Percentiles rank a stretch among this genome's conserved stretches.
Conservation (phyloP, 352 stramenopile species). For the Blastocystis sp. region DNA sequence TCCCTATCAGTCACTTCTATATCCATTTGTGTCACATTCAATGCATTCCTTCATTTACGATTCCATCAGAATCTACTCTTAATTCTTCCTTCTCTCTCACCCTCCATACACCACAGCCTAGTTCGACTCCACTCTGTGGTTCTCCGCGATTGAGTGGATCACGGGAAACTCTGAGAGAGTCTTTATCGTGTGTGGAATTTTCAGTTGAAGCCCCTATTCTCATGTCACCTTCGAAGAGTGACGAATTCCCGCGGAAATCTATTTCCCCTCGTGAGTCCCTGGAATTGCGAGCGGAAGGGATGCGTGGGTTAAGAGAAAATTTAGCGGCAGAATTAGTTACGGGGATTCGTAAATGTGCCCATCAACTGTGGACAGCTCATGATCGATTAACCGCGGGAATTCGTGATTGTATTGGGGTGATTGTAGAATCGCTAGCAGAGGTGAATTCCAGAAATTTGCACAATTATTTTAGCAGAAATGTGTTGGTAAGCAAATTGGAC, state of each 20-base stretch:
- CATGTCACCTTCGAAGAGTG: not conserved
- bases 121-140: not conserved
- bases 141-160: not conserved
- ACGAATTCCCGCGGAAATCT: not conserved
- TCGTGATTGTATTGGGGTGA: not conserved
- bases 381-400: constrained; percentile 17
- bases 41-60: too few relatives aligned
- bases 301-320: not conserved
- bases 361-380: constrained; percentile 3
- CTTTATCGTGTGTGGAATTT: not conserved
- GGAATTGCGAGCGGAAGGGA: not conserved
- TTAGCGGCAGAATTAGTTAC: not conserved
- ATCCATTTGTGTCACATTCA: too few relatives aligned
- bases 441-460: not conserved
- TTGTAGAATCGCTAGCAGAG: not conserved
- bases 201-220: not conserved
- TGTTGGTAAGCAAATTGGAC: constrained; percentile 37
- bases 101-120: too few relatives aligned
- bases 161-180: not conserved
- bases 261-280: not conserved
- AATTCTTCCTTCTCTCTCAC: too few relatives aligned
- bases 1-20: too few relatives aligned
- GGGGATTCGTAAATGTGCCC: not conserved
- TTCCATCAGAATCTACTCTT: too few relatives aligned
- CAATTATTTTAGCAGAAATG: constrained; percentile 16